Evolutionary conservation across 139 green algal species (phyloP).

Genomic region (Pedinophyceae sp.): DNA sequence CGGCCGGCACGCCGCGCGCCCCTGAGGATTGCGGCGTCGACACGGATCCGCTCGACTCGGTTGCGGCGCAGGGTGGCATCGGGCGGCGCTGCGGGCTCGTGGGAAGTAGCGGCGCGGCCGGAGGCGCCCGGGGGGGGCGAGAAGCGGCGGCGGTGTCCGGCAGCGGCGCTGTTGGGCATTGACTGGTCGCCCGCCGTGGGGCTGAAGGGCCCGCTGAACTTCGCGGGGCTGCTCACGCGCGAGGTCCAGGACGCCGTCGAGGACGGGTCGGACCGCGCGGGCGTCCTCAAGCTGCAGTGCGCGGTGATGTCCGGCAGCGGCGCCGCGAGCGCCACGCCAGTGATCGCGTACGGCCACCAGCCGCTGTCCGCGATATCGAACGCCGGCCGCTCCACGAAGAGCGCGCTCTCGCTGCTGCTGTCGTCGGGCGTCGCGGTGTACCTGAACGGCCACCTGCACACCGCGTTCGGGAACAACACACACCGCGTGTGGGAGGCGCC

Average conservation of each 20-base stretch:
- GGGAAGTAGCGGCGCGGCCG: no score
- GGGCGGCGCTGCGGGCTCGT: not conserved
- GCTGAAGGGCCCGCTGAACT: slow-evolving; percentile 41
- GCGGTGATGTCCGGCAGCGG: not conserved
- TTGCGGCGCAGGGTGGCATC: not conserved
- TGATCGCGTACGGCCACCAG: slow-evolving; percentile 44
- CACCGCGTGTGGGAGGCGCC: no score
- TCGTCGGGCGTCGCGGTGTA: slow-evolving; percentile 16
- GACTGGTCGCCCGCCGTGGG: slow-evolving; percentile 33
- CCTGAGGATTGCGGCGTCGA: not conserved
- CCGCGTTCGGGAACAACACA: slow-evolving; percentile 38
- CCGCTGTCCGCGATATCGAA: slow-evolving; percentile 25
- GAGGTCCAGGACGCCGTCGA: slow-evolving; percentile 10
- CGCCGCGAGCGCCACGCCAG: not conserved
- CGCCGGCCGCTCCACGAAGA: not conserved
- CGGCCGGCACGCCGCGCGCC: not conserved
- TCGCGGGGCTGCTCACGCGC: slow-evolving; percentile 22
- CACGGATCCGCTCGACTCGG: slow-evolving; percentile 3
- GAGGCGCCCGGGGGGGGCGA: not conserved
- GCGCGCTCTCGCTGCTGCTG: slow-evolving; percentile 1
- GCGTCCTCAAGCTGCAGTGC: slow-evolving; percentile 12
- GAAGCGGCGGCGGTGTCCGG: slow-evolving; percentile 12
- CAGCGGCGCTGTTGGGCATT: slow-evolving; percentile 29
- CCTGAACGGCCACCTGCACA: slow-evolving; percentile 47
- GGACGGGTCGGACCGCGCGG: slow-evolving; percentile 6